Conservation (phyloP, 139 green algal genomes). For the Ostreobium quekettii region DNA sequence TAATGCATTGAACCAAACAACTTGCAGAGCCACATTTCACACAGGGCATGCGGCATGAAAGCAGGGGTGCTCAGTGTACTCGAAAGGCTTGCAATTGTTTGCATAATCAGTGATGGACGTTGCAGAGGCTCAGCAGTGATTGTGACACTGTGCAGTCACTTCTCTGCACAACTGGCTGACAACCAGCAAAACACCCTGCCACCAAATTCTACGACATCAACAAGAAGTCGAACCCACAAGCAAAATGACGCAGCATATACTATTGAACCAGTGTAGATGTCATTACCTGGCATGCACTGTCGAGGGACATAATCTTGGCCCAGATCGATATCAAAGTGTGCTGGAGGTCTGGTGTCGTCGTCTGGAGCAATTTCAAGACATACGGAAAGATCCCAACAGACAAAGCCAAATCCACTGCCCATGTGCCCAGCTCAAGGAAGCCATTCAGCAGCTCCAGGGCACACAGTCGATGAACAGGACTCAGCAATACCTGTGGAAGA, state of each 20-base stretch:
- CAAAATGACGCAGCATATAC: neutral
- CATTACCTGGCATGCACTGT: conserved; percentile 69
- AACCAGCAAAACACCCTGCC: too few relatives aligned
- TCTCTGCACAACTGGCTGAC: too few relatives aligned
- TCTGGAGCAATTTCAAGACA: conserved; percentile 98
- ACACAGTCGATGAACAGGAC: conserved; percentile 85
- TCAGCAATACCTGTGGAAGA: conserved; percentile 78
- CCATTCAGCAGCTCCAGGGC: conserved; percentile 88
- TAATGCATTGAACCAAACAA: too few relatives aligned
- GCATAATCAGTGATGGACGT: too few relatives aligned
- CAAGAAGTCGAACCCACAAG: too few relatives aligned
- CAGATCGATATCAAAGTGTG: conserved; percentile 97
- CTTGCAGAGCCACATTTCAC: too few relatives aligned
- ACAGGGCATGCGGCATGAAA: too few relatives aligned
- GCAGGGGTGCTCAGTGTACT: too few relatives aligned
- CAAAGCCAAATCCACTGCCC: conserved; percentile 94
- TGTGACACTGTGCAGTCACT: too few relatives aligned
- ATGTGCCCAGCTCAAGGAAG: conserved; percentile 96
- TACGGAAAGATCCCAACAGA: conserved; percentile 98
- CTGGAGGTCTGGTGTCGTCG: conserved; percentile 81
- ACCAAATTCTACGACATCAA: too few relatives aligned
- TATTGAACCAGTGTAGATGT: neutral
- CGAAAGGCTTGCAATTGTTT: too few relatives aligned
- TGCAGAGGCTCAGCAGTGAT: too few relatives aligned
- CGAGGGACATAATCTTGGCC: conserved; percentile 95